These are phyloP conservation scores for Scheffersomyces lignicola DNA, from an alignment of 1,139 yeast genomes.

Conservation along the genomic window DNA sequence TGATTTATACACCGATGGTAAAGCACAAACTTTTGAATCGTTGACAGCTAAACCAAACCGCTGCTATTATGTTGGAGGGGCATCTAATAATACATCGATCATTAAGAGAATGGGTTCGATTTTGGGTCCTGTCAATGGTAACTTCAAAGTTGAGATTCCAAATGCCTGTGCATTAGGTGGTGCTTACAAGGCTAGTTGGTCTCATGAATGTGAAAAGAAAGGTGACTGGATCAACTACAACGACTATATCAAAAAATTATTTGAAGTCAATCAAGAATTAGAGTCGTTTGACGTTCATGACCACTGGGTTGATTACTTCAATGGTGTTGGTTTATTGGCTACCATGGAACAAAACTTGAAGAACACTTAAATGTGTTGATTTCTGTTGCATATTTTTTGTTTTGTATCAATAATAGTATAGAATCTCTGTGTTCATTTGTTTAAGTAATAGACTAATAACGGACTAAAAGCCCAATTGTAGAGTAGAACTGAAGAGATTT, in stretches of 20 bases:
- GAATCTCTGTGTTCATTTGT: background rate
- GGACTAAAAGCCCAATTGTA: no score
- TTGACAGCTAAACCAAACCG: constrained; percentile 62
- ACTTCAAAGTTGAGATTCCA: constrained; percentile 71
- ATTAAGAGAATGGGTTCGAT: constrained; percentile 70
- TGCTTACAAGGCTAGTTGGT: constrained; percentile 84
- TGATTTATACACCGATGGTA: constrained; percentile 50
- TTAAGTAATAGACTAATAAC: no score
- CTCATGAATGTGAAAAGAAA: constrained; percentile 39
- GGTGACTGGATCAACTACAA: constrained; percentile 41
- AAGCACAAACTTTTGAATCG: constrained; percentile 40
- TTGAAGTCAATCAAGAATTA: constrained; percentile 46
- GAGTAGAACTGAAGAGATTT: no score
- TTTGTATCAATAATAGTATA: background rate
- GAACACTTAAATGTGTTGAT: constrained; percentile 14
- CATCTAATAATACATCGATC: constrained; percentile 69
- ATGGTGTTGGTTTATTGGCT: constrained; percentile 53
- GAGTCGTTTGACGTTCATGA: constrained; percentile 43
- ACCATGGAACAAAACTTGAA: constrained; percentile 41
- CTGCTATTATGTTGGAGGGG: constrained; percentile 86
- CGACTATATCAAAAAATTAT: constrained; percentile 41
- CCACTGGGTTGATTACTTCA: constrained; percentile 49
- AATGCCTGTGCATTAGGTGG: constrained; percentile 97
- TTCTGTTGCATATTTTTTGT: no score
- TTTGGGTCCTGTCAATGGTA: constrained; percentile 62